phyloP scores from a whole-genome alignment of 768 basidiomycete species.

The Termitomyces sp. region DNA sequence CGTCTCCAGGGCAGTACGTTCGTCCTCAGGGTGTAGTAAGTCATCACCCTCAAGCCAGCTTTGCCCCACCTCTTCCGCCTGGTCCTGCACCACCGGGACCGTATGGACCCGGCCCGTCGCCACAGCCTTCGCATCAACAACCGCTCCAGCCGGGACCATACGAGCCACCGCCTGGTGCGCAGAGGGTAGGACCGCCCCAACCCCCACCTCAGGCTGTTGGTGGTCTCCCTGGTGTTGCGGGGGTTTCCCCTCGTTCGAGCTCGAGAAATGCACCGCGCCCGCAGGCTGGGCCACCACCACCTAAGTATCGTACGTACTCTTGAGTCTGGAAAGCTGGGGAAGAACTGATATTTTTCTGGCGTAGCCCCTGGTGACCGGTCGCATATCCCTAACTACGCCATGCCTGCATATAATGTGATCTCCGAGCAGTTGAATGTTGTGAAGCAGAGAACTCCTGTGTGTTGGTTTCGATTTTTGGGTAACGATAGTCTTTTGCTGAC shows the following conservation, averaged over 20 bases:
- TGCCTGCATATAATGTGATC: conserved; percentile 66
- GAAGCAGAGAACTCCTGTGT: conserved; percentile 74
- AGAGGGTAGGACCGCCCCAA: conserved; percentile 22
- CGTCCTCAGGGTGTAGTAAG: conserved; percentile 26
- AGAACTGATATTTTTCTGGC: conserved; percentile 10
- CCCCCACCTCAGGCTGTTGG: conserved; percentile 34
- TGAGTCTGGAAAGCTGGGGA: background rate
- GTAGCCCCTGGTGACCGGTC: conserved; percentile 85
- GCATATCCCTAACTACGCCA: conserved; percentile 78
- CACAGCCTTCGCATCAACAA: conserved; percentile 19
- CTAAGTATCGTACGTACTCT: conserved; percentile 43
- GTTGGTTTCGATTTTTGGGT: conserved; percentile 25
- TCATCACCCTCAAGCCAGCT: conserved; percentile 21
- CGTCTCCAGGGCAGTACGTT: conserved; percentile 39
- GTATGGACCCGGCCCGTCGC: conserved; percentile 14
- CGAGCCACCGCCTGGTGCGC: conserved; percentile 38
- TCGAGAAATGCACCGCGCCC: conserved; percentile 20
- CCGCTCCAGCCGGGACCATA: conserved; percentile 34
- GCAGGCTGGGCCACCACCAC: conserved; percentile 31
- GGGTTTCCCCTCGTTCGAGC: conserved; percentile 18
- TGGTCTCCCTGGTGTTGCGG: conserved; percentile 32
- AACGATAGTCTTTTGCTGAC: conserved; percentile 2
- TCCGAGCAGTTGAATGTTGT: conserved; percentile 58
- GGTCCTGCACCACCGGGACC: conserved; percentile 27
- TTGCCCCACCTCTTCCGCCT: conserved; percentile 25